These are phyloP conservation scores for Boletus huronensis DNA, from an alignment of 768 basidiomycete species.

Conservation along the genomic window DNA sequence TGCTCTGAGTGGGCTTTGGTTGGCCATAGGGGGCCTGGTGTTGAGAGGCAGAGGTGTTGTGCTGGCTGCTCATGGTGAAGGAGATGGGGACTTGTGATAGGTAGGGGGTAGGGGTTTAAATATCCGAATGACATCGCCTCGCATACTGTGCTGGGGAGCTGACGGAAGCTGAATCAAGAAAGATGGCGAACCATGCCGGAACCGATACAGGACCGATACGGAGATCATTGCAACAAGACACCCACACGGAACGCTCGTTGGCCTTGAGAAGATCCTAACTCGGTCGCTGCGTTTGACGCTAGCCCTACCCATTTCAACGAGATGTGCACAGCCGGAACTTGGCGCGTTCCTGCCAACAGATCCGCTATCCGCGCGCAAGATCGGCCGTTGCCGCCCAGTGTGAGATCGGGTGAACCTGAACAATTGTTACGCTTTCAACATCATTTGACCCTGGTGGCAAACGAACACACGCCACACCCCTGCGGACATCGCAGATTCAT, in stretches of 20 bases:
- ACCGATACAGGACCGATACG: constrained; percentile 27
- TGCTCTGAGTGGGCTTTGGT: constrained; percentile 20
- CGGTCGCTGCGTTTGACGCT: constrained; percentile 11
- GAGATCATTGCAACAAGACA: constrained; percentile 14
- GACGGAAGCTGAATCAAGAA: constrained; percentile 22
- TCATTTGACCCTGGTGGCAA: background rate
- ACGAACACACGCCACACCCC: background rate
- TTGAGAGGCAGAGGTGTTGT: constrained; percentile 16
- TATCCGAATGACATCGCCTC: constrained; percentile 29
- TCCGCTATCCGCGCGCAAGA: constrained; percentile 9
- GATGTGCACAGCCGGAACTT: constrained; percentile 18
- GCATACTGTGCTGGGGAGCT: constrained; percentile 8
- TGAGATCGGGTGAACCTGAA: background rate
- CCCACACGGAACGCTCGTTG: constrained; percentile 17
- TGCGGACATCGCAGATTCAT: constrained; percentile 1
- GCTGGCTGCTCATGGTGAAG: constrained; percentile 27
- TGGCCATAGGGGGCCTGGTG: constrained; percentile 15
- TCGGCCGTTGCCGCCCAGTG: constrained; percentile 2
- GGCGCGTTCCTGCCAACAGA: constrained; percentile 12
- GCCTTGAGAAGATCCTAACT: constrained; percentile 14
- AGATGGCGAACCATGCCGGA: constrained; percentile 23
- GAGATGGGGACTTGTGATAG: background rate
- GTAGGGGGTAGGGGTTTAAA: constrained; percentile 24
- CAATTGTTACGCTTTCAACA: background rate
- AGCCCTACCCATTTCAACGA: background rate